Evolutionary conservation across 495 filamentous ascomycete species (phyloP), one percentile per base, ranked within the genome.

Genomic region (Stereocaulon alpinum): DNA sequence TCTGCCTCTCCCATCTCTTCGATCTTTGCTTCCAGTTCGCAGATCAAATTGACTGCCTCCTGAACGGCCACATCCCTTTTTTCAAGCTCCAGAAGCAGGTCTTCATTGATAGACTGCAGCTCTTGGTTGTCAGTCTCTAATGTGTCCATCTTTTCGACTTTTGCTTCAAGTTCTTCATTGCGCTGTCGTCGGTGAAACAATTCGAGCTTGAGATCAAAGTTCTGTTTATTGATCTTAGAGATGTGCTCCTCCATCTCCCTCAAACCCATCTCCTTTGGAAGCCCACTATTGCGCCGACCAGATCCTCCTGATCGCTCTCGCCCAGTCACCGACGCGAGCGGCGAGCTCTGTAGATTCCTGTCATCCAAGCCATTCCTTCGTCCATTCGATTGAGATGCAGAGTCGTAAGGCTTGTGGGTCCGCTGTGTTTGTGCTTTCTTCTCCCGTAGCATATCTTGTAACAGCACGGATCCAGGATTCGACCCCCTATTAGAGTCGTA

Each of bases 171-270:
- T n/a, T 75, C 72, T 17, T 77, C 71, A 61, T 88, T 76, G 37
- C 88, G 82, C 51, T 85, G 76, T 12, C 75, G 69, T 18, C 85
- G 78, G 63, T 95, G 87, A 64, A 81, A 87, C 2, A 95, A 76
- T 61, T 92, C 87, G 50, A 95, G 75, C 70, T 95, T 95, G 58
- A 96, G 75, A 66, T 91, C 87, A 66, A 95, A 96, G 64, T 95
- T 93, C 66, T 92, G 81, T 66, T 94, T 94, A 66, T 86, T 84
- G 48, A 95, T 73, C 50, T 81, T 87, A 2, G 78, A 82, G 51
- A 80, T 71, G 60, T 78, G 74, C 49, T 79, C 68, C 59, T 78
- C 75, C 71, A 73, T 78, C 61, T 78, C 77, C 40, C 73, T 69
- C 40, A 78, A 65, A 9, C 75, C 76, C 76, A 80, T 79, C 32